Percentiles rank a stretch among this genome's conserved stretches.
These are phyloP conservation scores for Fraxinus nigra DNA, from an alignment of 305 asterid genomes.

Conservation along the genomic window DNA sequence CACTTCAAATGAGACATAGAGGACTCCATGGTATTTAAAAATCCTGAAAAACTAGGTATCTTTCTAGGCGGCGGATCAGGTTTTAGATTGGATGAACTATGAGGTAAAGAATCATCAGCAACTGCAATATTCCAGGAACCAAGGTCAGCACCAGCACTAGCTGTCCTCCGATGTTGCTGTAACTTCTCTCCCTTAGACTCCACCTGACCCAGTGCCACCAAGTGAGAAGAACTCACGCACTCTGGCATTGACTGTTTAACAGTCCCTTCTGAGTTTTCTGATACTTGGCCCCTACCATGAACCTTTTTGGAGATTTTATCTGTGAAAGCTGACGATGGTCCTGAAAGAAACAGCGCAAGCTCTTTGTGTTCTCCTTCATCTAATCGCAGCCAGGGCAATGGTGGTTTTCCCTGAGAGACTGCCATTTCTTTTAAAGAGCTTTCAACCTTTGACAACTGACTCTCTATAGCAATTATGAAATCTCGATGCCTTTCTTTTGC, in stretches of 20 bases:
- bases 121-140: conserved; percentile 70
- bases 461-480: conserved; percentile 60
- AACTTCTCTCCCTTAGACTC: conserved; percentile 51
- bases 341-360: conserved; percentile 78
- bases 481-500: conserved; percentile 69
- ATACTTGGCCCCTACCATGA: conserved; percentile 29
- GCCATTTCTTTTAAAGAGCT: conserved; percentile 50
- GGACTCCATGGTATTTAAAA: conserved; percentile 67
- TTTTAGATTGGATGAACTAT: conserved; percentile 35
- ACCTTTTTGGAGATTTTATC: conserved; percentile 29
- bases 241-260: conserved; percentile 30
- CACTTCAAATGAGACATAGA: conserved; percentile 66
- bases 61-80: conserved; percentile 61
- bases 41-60: conserved; percentile 76
- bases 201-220: conserved; percentile 40
- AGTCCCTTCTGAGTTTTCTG: conserved; percentile 28
- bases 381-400: conserved; percentile 76
- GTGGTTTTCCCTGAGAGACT: conserved; percentile 68
- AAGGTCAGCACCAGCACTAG: conserved; percentile 90
- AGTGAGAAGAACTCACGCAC: conserved; percentile 51
- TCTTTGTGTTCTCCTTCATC: conserved; percentile 81
- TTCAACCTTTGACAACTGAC: conserved; percentile 62
- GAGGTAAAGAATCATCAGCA: conserved; percentile 40
- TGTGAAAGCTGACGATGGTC: conserved; percentile 34
- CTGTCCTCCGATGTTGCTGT: conserved; percentile 79